A percentile compares a stretch with the other conserved stretches of the same genome.
These are phyloP conservation scores for Mrakia blollopis DNA, from an alignment of 768 basidiomycete genomes.

Conservation along the genomic window DNA sequence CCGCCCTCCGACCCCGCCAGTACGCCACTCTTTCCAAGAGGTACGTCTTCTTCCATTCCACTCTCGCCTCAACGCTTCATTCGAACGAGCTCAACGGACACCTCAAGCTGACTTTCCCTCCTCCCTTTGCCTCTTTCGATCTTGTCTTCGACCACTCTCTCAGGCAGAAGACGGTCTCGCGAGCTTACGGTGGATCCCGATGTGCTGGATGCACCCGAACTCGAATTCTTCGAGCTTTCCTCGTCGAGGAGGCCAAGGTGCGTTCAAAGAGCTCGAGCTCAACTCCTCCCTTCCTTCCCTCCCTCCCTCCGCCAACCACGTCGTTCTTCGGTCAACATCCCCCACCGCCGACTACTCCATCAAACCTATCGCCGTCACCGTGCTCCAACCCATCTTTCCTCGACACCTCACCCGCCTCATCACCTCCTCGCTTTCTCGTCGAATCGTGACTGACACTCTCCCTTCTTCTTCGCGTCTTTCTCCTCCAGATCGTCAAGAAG, in stretches of 20 bases:
- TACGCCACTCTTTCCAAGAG: conserved; percentile 96
- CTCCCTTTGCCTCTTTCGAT: not conserved
- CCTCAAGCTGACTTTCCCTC: not conserved
- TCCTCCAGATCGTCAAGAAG: conserved; percentile 78
- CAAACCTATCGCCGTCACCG: not conserved
- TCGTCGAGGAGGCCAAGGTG: conserved; percentile 93
- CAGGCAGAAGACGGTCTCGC: conserved; percentile 80
- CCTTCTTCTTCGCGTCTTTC: not conserved
- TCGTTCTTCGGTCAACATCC: not conserved
- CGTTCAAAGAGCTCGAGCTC: not conserved
- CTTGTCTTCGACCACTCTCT: not conserved
- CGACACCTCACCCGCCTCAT: not conserved
- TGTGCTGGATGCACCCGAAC: conserved; percentile 69
- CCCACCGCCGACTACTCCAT: not conserved
- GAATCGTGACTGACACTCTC: not conserved
- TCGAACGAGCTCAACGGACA: not conserved
- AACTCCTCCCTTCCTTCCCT: not conserved
- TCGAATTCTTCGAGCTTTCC: conserved; percentile 95
- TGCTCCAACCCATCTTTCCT: not conserved
- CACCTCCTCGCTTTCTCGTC: not conserved
- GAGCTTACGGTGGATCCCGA: conserved; percentile 96
- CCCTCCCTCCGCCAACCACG: no score
- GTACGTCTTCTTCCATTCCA: not conserved
- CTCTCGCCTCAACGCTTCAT: not conserved
- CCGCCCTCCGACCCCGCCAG: conserved; percentile 90